phyloP scores from a whole-genome alignment of 2,329 filamentous ascomycete genomes.

The Colletotrichum phormii region DNA sequence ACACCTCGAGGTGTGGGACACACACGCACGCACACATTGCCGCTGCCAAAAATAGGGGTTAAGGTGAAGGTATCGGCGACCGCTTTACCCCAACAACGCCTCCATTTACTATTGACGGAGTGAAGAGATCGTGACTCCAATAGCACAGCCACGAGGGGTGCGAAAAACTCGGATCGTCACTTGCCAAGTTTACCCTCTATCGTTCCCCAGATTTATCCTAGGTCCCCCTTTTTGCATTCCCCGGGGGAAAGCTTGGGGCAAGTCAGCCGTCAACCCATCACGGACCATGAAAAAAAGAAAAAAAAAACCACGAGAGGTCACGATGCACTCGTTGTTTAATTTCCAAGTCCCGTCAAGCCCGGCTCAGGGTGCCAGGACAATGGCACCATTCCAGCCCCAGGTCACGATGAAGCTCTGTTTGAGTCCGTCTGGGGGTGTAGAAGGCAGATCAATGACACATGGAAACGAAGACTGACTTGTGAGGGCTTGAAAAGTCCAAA shows the following conservation, averaged over 20 bases:
- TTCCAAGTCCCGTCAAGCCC: neutral
- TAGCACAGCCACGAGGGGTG: conserved; percentile 19
- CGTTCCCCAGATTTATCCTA: neutral
- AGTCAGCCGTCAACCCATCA: neutral
- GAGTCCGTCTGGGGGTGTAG: neutral
- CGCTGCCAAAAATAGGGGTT: neutral
- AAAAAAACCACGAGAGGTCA: conserved; percentile 4
- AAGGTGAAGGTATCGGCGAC: neutral
- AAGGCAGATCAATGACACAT: neutral
- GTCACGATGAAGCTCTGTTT: conserved; percentile 24
- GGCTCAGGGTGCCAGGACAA: conserved; percentile 16
- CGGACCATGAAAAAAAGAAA: neutral
- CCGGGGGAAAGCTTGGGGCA: conserved; percentile 8
- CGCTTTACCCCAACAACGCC: neutral
- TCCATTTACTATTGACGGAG: neutral
- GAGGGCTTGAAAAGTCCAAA: too few species aligned
- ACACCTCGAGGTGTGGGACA: neutral
- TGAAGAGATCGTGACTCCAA: conserved; percentile 13
- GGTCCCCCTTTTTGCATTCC: neutral
- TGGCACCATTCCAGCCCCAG: conserved; percentile 29
- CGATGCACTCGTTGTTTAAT: conserved; percentile 21
- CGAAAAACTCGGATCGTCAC: conserved; percentile 31
- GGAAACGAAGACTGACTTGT: neutral
- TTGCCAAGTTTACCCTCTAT: neutral
- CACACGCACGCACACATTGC: neutral